Percentiles rank a stretch among this genome's conserved stretches.
Evolutionary conservation across 164 flowering plant species (phyloP).

Genomic region (Dillenia suffruticosa): DNA sequence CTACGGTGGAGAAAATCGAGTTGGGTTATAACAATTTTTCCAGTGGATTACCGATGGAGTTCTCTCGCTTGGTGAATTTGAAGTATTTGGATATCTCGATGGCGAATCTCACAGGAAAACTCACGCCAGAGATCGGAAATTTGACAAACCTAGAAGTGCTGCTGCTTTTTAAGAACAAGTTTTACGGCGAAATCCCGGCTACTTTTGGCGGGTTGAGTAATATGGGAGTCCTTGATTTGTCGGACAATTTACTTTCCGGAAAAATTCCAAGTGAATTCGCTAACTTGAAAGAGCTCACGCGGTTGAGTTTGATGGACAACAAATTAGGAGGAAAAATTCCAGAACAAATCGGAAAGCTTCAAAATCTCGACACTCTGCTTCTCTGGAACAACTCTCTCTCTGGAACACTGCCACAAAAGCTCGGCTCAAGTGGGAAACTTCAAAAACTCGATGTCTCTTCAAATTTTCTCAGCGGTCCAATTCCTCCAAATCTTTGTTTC

Average conservation of each 20-base stretch:
- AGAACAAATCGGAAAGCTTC: constrained; percentile 54
- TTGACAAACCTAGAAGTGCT: constrained; percentile 45
- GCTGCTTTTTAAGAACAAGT: constrained; percentile 55
- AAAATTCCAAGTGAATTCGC: constrained; percentile 44
- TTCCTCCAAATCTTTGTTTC: constrained; percentile 66
- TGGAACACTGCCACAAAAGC: constrained; percentile 59
- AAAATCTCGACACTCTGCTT: constrained; percentile 43
- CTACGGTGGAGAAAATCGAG: constrained; percentile 57
- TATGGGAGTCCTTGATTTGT: constrained; percentile 58
- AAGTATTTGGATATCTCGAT: constrained; percentile 60
- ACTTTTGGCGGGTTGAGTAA: constrained; percentile 28
- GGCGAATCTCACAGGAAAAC: constrained; percentile 48
- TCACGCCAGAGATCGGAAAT: constrained; percentile 49
- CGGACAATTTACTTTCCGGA: constrained; percentile 66
- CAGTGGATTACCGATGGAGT: constrained; percentile 44
- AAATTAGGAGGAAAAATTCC: constrained; percentile 66
- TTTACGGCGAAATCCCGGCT: constrained; percentile 64
- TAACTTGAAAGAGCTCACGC: constrained; percentile 33
- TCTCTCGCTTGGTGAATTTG: constrained; percentile 40
- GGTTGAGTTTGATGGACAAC: constrained; percentile 53
- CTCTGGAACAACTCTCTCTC: constrained; percentile 79
- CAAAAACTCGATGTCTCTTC: constrained; percentile 65
- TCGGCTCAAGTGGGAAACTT: constrained; percentile 60
- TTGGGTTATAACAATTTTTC: constrained; percentile 68
- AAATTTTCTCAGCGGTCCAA: constrained; percentile 62